A percentile compares a stretch with the other conserved stretches of the same genome.
phyloP scores from a whole-genome alignment of 495 filamentous ascomycete genomes.

The Bacidia rubella region DNA sequence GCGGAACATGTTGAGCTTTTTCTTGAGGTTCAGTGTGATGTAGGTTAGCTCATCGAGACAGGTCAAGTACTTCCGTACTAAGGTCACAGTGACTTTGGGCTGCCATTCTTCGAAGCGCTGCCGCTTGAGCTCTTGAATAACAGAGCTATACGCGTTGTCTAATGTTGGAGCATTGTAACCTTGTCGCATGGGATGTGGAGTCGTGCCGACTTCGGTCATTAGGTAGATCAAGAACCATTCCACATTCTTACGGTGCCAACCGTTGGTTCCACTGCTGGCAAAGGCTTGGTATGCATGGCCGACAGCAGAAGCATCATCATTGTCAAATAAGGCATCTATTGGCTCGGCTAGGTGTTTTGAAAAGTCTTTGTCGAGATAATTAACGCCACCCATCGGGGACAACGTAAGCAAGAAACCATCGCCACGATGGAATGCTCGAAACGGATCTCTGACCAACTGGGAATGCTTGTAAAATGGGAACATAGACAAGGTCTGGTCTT shows the following conservation, averaged over 20 bases:
- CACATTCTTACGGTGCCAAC: constrained; percentile 20
- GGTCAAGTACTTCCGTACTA: constrained; percentile 20
- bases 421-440: constrained; percentile 22
- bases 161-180: constrained; percentile 20
- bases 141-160: constrained; percentile 16
- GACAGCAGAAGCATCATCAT: constrained; percentile 19
- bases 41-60: constrained; percentile 21
- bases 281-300: constrained; percentile 20
- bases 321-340: constrained; percentile 16
- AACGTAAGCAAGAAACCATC: constrained; percentile 22
- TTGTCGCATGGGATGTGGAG: constrained; percentile 19
- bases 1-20: constrained; percentile 19
- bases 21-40: constrained; percentile 13
- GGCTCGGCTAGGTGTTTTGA: constrained; percentile 16
- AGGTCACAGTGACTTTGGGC: constrained; percentile 18
- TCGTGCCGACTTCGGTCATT: constrained; percentile 19
- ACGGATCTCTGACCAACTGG: constrained; percentile 19
- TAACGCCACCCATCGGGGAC: constrained; percentile 20
- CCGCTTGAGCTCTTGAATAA: constrained; percentile 22
- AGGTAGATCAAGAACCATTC: constrained; percentile 23
- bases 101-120: constrained; percentile 20
- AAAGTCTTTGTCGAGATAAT: constrained; percentile 22
- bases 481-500: constrained; percentile 14
- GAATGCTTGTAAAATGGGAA: constrained; percentile 20
- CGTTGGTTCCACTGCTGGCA: constrained; percentile 19